Evolutionary conservation across 768 basidiomycete species (phyloP).

Genomic region (Amanita phalloides): DNA sequence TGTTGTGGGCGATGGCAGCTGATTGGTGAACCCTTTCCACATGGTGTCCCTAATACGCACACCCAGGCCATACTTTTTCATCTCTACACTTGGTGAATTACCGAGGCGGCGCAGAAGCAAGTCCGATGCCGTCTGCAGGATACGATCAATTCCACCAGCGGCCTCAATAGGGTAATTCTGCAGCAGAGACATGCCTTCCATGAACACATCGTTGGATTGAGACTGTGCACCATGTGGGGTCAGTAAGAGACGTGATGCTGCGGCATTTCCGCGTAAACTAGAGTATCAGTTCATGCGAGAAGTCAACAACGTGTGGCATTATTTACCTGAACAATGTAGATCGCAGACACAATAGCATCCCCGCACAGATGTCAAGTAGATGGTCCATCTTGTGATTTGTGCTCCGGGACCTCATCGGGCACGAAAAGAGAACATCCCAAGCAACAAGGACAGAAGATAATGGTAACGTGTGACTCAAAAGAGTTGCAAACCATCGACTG

Average conservation of each 20-base stretch:
- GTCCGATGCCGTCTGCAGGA: slow-evolving; percentile 60
- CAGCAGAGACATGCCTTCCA: slow-evolving; percentile 54
- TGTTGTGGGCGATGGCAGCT: slow-evolving; percentile 27
- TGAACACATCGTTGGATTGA: slow-evolving; percentile 50
- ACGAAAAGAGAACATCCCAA: slow-evolving; percentile 68
- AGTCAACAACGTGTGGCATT: background rate
- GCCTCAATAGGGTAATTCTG: slow-evolving; percentile 53
- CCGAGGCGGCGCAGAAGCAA: slow-evolving; percentile 41
- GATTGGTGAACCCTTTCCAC: slow-evolving; percentile 61
- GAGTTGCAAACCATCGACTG: slow-evolving; percentile 67
- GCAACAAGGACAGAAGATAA: slow-evolving; percentile 42
- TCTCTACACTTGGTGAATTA: slow-evolving; percentile 20
- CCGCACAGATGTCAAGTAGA: slow-evolving; percentile 59
- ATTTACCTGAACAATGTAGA: slow-evolving; percentile 43
- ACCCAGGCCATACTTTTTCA: slow-evolving; percentile 34
- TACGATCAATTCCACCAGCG: slow-evolving; percentile 59
- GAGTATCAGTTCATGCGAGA: background rate
- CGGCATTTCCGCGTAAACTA: slow-evolving; percentile 43
- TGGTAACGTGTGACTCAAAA: slow-evolving; percentile 68
- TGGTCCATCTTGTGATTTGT: slow-evolving; percentile 52
- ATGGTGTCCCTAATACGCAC: slow-evolving; percentile 45
- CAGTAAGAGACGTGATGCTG: slow-evolving; percentile 42
- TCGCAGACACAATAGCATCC: slow-evolving; percentile 54
- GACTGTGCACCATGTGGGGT: slow-evolving; percentile 31
- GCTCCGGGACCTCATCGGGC: slow-evolving; percentile 43